Base-by-base conservation (phyloP, 2,329 filamentous ascomycete species). In the Calonectria pseudoreteaudii region DNA sequence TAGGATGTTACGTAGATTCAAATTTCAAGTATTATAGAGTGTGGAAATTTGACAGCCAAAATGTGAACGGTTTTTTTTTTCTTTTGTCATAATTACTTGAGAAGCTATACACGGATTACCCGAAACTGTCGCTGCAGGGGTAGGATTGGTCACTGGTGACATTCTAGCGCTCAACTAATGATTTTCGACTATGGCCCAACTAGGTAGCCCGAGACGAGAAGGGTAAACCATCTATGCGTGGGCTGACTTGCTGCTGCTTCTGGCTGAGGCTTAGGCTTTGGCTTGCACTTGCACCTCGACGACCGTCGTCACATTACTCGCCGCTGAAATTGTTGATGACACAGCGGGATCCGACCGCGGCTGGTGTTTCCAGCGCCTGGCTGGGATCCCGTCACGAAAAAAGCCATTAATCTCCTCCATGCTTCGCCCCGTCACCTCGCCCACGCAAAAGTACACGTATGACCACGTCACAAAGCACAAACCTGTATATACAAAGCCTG, bases 391-490 rank as follows among this genome's bases (percentile, higher is more conserved):
- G 20, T 82, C 77, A 11, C 77, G 53, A 36, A 80, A 80, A 73
- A 80, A 80, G 13, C 79, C 76, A 0, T 82, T 81, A 9, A 83
- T 81, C 34, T 82, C 81, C 52, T 81, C 79, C 1, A 82, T 82
- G 47, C 75, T 80, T 0, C 81, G 76, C 0, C 81, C 81, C 3
- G 73, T 81, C 3, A 80, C 80, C 60, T 83, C 82, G 0, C 82
- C 81, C 0, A 84, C 83, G 30, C 83, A 85, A 65, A 84, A 84
- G 34, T 81, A 85, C 0, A 86, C 83, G 68, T 86, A 86, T 1
- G 82, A 77, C 68, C 80, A 75, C 0, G 84, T 83, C 30, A 85
- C 76, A 28, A 81, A 81, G 52, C 80, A 82, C 4, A 82, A 72
- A 0, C 83, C 84, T 0, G 83, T 82, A 52, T 85, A 86, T 1